Evolutionary conservation across 129 eudicot species (phyloP).

Genomic region (Arctium lappa): DNA sequence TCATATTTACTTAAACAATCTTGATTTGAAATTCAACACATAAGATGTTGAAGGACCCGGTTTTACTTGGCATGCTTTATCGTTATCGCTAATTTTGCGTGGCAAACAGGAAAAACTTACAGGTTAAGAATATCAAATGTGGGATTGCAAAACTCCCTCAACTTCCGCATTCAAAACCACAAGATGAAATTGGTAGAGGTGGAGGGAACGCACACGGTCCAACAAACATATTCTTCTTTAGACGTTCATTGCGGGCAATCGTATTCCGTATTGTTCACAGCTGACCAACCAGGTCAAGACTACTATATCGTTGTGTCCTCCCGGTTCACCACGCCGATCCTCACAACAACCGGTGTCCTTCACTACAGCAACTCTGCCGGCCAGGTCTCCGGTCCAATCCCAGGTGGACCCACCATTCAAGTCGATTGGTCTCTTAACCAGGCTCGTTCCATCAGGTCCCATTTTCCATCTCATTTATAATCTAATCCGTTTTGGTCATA

Average conservation of each 20-base stretch:
- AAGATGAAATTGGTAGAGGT: conserved; percentile 54
- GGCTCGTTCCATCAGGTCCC: conserved; percentile 79
- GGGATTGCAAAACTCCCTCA: conserved; percentile 48
- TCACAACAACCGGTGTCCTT: conserved; percentile 76
- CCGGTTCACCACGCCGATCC: conserved; percentile 64
- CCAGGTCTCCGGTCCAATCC: conserved; percentile 67
- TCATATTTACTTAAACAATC: too few species aligned
- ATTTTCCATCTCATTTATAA: conserved; percentile 4
- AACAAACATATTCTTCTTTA: conserved; percentile 69
- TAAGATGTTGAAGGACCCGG: too few species aligned
- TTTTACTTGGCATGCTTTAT: too few species aligned
- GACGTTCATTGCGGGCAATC: conserved; percentile 93
- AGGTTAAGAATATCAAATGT: conserved; percentile 56
- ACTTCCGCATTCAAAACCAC: conserved; percentile 56
- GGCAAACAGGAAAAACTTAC: conserved; percentile 48
- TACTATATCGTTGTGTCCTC: conserved; percentile 78
- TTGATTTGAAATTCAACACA: too few species aligned
- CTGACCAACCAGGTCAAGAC: conserved; percentile 75
- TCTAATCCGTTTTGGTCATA: conserved; percentile 19
- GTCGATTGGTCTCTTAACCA: conserved; percentile 94
- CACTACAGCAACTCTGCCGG: conserved; percentile 64
- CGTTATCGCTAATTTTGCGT: not conserved
- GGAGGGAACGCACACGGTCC: conserved; percentile 63
- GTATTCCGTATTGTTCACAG: conserved; percentile 74
- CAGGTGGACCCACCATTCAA: conserved; percentile 89